Evolutionary conservation across 345 rosid genomes (phyloP), one percentile per base, ranked within the genome.

Genomic region (Laguncularia racemosa): DNA sequence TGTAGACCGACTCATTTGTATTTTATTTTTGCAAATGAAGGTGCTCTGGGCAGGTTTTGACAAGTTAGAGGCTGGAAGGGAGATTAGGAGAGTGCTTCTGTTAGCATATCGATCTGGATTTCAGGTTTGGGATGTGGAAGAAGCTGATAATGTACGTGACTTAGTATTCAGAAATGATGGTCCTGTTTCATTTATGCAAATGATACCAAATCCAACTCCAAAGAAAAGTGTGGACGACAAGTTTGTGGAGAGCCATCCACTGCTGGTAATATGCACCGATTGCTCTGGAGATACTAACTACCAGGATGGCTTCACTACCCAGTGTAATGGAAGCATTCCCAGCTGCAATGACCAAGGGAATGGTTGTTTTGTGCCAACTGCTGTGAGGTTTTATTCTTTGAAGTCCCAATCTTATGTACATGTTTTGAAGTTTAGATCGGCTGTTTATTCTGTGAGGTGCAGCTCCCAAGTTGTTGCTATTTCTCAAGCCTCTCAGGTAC

Each of bases 51-150:
- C 99, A 58, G 97, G 96, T 57, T 93, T 89, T 81, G 97, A 93
- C 86, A 83, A 80, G 61, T 73, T 93, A 65, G 86, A 89, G 71
- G 70, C 74, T 61, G 83, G 77, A 44, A 76, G 59, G 55, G 78
- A 63, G 58, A 62, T 56, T 56, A 77, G 89, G 56, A 84, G 61
- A 66, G 84, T 87, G 65, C 91, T 93, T 16, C 76, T 93, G 45
- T 80, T 93, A 6, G 95, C 89, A 0, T 89, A 83, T 76, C 80
- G 61, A 5, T 86, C 95, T 73, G 97, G 99, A 44, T 93, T 83
- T 72, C 97, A 93, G 83, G 80, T 93, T 64, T 86, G 97, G 97
- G 99, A 93, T 74, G 95, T 86, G 46, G 96, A 93, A 75, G 95
- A 89, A 48, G 88, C 86, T 2, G 84, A 85, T 66, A 82, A 87